Evolutionary conservation across 2,329 filamentous ascomycete species (phyloP), one percentile per base, ranked within the genome.

Genomic region (Ceratocystis albifundus): DNA sequence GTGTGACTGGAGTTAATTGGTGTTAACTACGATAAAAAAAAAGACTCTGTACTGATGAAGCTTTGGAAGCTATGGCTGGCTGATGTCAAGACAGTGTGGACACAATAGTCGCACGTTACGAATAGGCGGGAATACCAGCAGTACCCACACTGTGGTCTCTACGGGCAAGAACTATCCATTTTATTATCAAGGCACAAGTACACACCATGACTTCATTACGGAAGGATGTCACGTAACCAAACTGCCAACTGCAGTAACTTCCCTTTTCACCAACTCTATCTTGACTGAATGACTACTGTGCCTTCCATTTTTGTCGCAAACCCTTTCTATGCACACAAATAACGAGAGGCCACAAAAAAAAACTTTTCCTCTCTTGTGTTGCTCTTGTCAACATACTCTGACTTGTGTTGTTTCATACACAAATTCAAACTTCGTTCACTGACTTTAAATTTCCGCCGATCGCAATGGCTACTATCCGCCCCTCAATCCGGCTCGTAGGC

Each of bases 51-150:
- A 7, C 17, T 17, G 22, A 61, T 48, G 41, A 41, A 46, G 61
- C 61, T 46, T 62, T 62, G 20, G n/a, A 28, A 62, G 61, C 20
- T 45, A 44, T 45, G 32, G 41, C 41, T 59, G 53, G 53, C 62
- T 67, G 62, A 67, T 67, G 62, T 57, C 48, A 65, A 32, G 10
- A 50, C 66, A 62, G 66, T 67, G 45, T 12, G 28, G n/a, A 3
- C n/a, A 46, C 5, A 20, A 12, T 3, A 6, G 0, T 10, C 15
- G 46, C 45, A 67, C 66, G 50, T 32, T 32, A 2, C 1, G 1
- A 1, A 2, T 3, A 7, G 6, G 2, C 4, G 7, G 25, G 0
- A n/a, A 5, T 1, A n/a, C 6, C 7, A 8, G 62, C 53, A 67
- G 65, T 67, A 4, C 20, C 1, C 30, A 5, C 44, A 67, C 66